These are phyloP conservation scores for Boletus speciosus DNA, from an alignment of 768 basidiomycete species.

Conservation along the genomic window DNA sequence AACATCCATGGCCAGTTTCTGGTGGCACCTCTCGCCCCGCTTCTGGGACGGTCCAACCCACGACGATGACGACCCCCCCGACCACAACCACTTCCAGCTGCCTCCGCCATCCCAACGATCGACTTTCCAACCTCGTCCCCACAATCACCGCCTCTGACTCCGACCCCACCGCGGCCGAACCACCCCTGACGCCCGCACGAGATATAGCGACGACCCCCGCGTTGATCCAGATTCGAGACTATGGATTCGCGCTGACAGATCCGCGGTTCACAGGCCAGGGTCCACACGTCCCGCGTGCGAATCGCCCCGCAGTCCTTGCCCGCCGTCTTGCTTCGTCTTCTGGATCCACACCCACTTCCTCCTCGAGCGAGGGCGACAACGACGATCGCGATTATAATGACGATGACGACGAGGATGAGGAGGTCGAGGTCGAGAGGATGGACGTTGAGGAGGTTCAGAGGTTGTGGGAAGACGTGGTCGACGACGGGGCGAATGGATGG, in stretches of 20 bases:
- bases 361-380: constrained; percentile 9
- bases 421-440: constrained; percentile 3
- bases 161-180: not conserved
- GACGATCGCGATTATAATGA: constrained; percentile 5
- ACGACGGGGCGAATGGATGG: constrained; percentile 31
- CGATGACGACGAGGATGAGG: constrained; percentile 9
- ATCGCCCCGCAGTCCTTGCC: constrained; percentile 30
- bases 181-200: not conserved
- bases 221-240: constrained; percentile 49
- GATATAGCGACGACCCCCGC: not conserved
- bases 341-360: constrained; percentile 2
- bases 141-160: not conserved
- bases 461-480: constrained; percentile 26
- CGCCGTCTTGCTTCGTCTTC: constrained; percentile 28
- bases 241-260: constrained; percentile 41
- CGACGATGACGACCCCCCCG: not conserved
- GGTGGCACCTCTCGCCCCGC: not conserved
- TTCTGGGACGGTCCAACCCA: not conserved
- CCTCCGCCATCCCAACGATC: not conserved
- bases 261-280: constrained; percentile 43
- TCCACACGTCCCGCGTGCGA: constrained; percentile 38
- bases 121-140: not conserved
- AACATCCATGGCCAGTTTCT: constrained; percentile 12
- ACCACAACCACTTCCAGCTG: not conserved
- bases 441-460: not conserved